Evolutionary conservation across 192 early-diverging fungal species (phyloP).

Genomic region (Dimargaris cristalligena): DNA sequence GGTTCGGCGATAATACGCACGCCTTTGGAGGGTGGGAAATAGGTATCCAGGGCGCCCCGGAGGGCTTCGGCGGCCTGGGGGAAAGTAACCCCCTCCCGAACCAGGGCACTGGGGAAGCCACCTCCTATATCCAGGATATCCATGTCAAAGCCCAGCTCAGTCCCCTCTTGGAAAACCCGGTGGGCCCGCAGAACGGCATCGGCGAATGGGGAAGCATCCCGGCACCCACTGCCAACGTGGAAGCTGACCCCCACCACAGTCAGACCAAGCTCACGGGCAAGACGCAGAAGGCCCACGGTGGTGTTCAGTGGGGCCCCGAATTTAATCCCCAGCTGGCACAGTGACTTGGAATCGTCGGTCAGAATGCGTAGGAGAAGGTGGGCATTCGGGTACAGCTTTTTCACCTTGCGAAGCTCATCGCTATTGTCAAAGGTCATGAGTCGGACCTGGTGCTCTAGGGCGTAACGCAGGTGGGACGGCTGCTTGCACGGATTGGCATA

Average conservation of each 20-base stretch:
- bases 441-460: constrained; percentile 49
- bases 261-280: constrained; percentile 62
- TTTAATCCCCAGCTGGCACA: constrained; percentile 87
- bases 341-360: constrained; percentile 81
- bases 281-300: constrained; percentile 44
- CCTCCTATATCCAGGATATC: constrained; percentile 76
- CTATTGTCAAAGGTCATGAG: constrained; percentile 99
- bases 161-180: constrained; percentile 77
- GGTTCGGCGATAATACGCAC: constrained; percentile 96
- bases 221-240: constrained; percentile 94
- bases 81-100: constrained; percentile 63
- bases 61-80: constrained; percentile 63
- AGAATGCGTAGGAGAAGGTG: constrained; percentile 85
- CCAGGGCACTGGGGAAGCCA: constrained; percentile 79
- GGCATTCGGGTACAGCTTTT: constrained; percentile 60
- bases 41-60: constrained; percentile 52
- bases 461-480: constrained; percentile 81
- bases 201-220: constrained; percentile 68
- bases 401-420: constrained; percentile 93
- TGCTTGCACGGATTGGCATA: constrained; percentile 99
- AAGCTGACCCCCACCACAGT: constrained; percentile 87
- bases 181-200: constrained; percentile 80
- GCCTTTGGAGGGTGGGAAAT: constrained; percentile 48
- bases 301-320: constrained; percentile 77
- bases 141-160: constrained; percentile 53